Evolutionary conservation across 2,329 filamentous ascomycete genomes (phyloP).

Genomic region (Aspergillus awamori): DNA sequence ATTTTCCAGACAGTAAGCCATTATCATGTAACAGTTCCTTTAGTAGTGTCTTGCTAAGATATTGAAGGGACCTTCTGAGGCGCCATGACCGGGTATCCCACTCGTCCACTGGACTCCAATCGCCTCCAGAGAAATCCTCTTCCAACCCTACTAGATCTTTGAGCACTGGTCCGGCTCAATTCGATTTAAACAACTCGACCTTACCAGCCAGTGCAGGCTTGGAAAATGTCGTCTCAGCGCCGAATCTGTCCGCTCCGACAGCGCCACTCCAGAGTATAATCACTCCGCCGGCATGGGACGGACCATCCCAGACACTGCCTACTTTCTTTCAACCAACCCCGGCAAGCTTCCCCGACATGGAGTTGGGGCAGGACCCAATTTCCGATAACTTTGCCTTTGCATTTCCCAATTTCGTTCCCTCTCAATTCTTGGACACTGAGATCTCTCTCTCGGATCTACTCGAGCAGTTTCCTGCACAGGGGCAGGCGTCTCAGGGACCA

Average conservation of each 20-base stretch:
- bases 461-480: not conserved
- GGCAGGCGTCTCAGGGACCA: not conserved
- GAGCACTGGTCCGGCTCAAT: not conserved
- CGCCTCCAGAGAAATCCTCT: not conserved
- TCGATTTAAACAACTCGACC: not conserved
- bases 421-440: not conserved
- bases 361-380: not conserved
- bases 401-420: slow-evolving; percentile 1
- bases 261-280: not conserved
- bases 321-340: not conserved
- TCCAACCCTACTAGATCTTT: not conserved
- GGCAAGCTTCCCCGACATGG: not conserved
- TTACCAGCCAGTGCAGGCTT: no score
- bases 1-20: not conserved
- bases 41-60: not conserved
- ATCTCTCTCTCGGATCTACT: not conserved
- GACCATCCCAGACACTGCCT: not conserved
- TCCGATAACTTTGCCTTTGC: not conserved
- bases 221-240: not conserved
- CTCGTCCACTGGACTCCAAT: not conserved
- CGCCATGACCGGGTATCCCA: not conserved
- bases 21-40: not conserved
- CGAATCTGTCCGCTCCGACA: not conserved
- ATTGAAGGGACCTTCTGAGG: not conserved
- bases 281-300: not conserved